phyloP scores from a whole-genome alignment of 2,329 filamentous ascomycete genomes.

The Camptophora hylomeconis region DNA sequence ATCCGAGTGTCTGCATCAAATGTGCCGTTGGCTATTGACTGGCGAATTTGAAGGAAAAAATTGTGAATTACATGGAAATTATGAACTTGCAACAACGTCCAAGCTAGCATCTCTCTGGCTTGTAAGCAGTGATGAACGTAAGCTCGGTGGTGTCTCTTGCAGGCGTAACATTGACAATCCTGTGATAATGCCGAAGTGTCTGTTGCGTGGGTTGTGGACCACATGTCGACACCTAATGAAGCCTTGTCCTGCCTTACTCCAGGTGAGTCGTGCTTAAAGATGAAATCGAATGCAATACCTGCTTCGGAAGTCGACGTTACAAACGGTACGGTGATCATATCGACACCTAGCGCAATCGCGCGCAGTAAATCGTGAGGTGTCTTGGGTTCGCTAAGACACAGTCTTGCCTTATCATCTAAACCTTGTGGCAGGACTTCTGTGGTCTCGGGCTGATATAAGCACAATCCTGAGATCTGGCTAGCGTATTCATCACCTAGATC shows the following conservation, averaged over 20 bases:
- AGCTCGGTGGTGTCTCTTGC: conserved; percentile 69
- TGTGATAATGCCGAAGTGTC: conserved; percentile 49
- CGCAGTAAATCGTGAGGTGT: conserved; percentile 67
- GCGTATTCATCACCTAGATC: conserved; percentile 53
- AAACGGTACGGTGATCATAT: conserved; percentile 68
- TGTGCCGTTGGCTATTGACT: conserved; percentile 43
- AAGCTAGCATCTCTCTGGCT: conserved; percentile 93
- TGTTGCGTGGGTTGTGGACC: conserved; percentile 47
- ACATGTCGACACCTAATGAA: conserved; percentile 71
- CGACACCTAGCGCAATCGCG: conserved; percentile 63
- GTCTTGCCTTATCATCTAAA: conserved; percentile 52
- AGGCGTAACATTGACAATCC: conserved; percentile 69
- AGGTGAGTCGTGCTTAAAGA: conserved; percentile 34
- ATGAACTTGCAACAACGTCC: conserved; percentile 84
- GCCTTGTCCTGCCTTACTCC: conserved; percentile 20
- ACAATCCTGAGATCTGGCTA: conserved; percentile 51
- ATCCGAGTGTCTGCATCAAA: conserved; percentile 41
- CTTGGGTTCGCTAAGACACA: conserved; percentile 57
- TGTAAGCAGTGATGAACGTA: conserved; percentile 77
- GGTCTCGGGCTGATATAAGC: conserved; percentile 62
- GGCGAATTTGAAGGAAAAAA: conserved; percentile 63
- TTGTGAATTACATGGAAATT: conserved; percentile 61
- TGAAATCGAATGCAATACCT: conserved; percentile 71
- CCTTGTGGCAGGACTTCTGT: conserved; percentile 52
- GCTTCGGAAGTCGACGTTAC: conserved; percentile 63